phyloP scores from a whole-genome alignment of 345 rosid species.

The Euphorbia peplus region DNA sequence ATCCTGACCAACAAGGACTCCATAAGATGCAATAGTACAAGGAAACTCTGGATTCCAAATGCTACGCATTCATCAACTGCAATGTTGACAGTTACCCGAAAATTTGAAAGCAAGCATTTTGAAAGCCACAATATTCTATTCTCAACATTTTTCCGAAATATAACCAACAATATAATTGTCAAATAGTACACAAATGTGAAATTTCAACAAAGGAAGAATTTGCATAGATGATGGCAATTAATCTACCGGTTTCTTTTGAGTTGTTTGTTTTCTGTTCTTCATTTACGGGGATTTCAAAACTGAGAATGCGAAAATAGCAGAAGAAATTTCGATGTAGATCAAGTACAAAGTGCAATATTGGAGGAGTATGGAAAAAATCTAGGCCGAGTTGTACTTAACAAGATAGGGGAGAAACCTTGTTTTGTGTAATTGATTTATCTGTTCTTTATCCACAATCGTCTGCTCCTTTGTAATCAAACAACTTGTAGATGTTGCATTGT shows the following conservation, averaged over 20 bases:
- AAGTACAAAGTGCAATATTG: background rate
- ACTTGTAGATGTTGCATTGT: background rate
- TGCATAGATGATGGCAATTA: too few species aligned
- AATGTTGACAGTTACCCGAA: background rate
- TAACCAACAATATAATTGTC: background rate
- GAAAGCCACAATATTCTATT: background rate
- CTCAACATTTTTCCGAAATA: background rate
- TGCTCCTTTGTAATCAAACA: background rate
- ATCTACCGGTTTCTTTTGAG: background rate
- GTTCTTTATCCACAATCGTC: background rate
- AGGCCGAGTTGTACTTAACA: background rate
- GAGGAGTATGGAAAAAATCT: constrained; percentile 1
- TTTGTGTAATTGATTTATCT: background rate
- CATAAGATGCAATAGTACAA: background rate
- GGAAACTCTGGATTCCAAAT: background rate
- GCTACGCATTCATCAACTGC: too few species aligned
- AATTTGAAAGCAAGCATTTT: background rate
- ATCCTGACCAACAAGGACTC: background rate
- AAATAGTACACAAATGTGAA: background rate
- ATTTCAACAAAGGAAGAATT: background rate
- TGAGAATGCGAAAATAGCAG: background rate
- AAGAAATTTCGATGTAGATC: background rate
- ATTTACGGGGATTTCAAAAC: background rate
- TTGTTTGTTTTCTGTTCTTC: background rate
- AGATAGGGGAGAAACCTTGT: background rate